Evolutionary conservation across 2,329 filamentous ascomycete species (phyloP).

Genomic region (Diaporthe citri): DNA sequence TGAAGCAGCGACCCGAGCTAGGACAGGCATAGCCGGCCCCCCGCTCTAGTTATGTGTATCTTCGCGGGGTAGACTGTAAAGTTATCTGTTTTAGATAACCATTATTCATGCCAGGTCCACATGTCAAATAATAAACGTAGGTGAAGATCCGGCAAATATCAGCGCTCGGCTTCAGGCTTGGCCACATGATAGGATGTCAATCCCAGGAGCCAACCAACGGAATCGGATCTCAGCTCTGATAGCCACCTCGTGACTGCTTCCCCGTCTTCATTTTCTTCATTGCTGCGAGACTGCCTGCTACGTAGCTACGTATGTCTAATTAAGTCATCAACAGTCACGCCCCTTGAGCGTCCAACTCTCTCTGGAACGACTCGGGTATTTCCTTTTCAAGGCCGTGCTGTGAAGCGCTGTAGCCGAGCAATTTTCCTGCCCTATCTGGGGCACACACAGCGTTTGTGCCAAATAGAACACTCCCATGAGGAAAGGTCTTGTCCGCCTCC

Average conservation of each 20-base stretch:
- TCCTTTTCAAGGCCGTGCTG: neutral
- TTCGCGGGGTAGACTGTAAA: neutral
- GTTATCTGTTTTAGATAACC: neutral
- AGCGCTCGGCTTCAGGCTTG: neutral
- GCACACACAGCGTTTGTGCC: neutral
- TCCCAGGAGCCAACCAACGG: neutral
- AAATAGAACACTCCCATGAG: neutral
- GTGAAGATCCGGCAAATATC: neutral
- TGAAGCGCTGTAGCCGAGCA: neutral
- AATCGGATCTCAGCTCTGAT: neutral
- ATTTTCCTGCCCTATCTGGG: neutral
- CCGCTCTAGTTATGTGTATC: neutral
- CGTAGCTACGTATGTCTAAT: neutral
- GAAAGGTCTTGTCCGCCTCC: neutral
- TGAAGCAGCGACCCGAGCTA: neutral
- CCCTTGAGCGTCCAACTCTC: neutral
- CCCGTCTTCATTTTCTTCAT: neutral
- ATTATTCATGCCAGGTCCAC: neutral
- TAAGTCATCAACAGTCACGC: neutral
- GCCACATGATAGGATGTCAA: neutral
- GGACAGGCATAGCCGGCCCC: neutral
- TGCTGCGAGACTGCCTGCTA: neutral
- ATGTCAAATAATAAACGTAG: neutral
- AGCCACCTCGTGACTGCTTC: neutral
- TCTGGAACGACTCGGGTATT: constrained; percentile 1